Base-by-base conservation (phyloP, 148 eudicot species). In the Cornus florida region DNA sequence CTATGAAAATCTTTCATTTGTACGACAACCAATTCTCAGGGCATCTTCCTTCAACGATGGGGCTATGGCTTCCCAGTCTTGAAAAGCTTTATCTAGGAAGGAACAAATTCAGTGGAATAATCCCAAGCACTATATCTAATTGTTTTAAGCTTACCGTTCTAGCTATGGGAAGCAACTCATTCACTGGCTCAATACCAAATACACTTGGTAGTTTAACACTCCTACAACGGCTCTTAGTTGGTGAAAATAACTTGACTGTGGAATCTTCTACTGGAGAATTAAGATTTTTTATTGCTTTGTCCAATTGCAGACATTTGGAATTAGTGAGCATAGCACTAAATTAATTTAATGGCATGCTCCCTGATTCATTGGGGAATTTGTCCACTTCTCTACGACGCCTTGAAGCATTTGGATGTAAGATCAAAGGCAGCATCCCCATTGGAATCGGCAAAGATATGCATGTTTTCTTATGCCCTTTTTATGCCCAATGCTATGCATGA, bases 401-500 rank as follows among this genome's bases (percentile, higher is more conserved):
- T 69, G 0, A 70, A 35, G 82, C 71, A 10, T 85, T 78, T 48
- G 80, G 79, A 23, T 78, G 82, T 60, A 38, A 59, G n/a, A 67
- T 81, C 12, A 78, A 11, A 39, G 85, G 87, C 7, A 23, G 46
- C 3, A 79, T 85, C 79, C 85, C 85, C 38, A 22, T 3, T 35
- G 83, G 71, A 62, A 76, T 85, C 73, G 85, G 87, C 4, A 82
- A 79, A n/a, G n/a, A n/a, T n/a, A n/a, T n/a, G n/a, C n/a, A n/a
- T n/a, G n/a, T n/a, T n/a, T n/a, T n/a, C n/a, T n/a, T n/a, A n/a
- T n/a, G n/a, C n/a, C n/a, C n/a, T n/a, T n/a, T n/a, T n/a, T n/a
- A n/a, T n/a, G n/a, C n/a, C n/a, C n/a, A n/a, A n/a, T n/a, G n/a
- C n/a, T n/a, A n/a, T n/a, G n/a, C n/a, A n/a, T n/a, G n/a, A n/a